These are phyloP conservation scores for Aspergillus quadricinctus DNA, from an alignment of 2,329 filamentous ascomycete species.

Conservation along the genomic window DNA sequence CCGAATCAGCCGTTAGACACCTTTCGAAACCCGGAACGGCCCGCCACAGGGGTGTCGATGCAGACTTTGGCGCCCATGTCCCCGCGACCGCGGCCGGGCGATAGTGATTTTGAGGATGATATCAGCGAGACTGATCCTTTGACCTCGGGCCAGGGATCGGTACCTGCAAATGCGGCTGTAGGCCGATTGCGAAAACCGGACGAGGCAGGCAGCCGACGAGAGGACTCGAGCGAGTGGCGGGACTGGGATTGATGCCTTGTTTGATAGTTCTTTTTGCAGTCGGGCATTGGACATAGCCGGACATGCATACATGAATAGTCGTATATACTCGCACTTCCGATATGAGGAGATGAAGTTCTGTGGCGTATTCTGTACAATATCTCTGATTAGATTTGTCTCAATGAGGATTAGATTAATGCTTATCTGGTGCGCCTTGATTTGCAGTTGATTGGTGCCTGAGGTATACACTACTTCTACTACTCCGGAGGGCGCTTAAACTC, in stretches of 20 bases:
- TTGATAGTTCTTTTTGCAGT: slow-evolving; percentile 1
- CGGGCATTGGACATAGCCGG: not conserved
- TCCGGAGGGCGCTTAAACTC: not conserved
- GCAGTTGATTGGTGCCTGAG: not conserved
- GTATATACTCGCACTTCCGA: not conserved
- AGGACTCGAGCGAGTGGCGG: slow-evolving; percentile 35
- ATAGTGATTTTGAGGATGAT: slow-evolving; percentile 32
- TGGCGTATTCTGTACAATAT: not conserved
- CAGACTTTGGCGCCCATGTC: slow-evolving; percentile 39
- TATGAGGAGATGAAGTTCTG: not conserved
- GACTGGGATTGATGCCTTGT: slow-evolving; percentile 33
- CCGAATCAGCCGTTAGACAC: slow-evolving; percentile 16
- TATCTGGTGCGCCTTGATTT: not conserved
- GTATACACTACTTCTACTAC: not conserved
- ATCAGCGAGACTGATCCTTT: slow-evolving; percentile 19
- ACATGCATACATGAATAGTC: not conserved
- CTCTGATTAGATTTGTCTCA: not conserved
- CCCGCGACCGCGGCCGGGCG: slow-evolving; percentile 31
- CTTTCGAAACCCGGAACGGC: slow-evolving; percentile 25
- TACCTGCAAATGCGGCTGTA: not conserved
- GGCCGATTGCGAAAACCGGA: not conserved
- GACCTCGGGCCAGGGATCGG: slow-evolving; percentile 1
- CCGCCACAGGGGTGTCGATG: slow-evolving; percentile 40
- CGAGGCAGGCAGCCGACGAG: slow-evolving; percentile 1
- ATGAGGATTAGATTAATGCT: not conserved